phyloP scores from a whole-genome alignment of 2,329 filamentous ascomycete genomes.

The Diaporthe helianthi region DNA sequence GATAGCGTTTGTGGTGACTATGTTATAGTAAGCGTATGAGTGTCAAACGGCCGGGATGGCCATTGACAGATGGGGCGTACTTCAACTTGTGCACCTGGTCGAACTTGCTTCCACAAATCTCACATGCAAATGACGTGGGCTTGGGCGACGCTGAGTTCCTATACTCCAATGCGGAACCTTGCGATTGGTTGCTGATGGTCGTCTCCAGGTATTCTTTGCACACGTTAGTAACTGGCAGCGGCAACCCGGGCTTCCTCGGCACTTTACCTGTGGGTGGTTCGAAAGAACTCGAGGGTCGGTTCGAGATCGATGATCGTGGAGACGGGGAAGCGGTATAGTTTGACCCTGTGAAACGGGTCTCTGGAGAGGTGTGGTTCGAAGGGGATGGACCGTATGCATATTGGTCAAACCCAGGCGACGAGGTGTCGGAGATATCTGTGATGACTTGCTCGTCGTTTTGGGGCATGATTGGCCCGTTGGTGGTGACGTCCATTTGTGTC shows the following conservation, averaged over 20 bases:
- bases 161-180: slow-evolving; percentile 30
- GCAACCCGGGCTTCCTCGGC: slow-evolving; percentile 44
- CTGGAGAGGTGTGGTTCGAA: slow-evolving; percentile 54
- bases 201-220: slow-evolving; percentile 29
- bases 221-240: slow-evolving; percentile 23
- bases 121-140: slow-evolving; percentile 45
- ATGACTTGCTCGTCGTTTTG: slow-evolving; percentile 31
- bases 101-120: slow-evolving; percentile 55
- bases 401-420: slow-evolving; percentile 45
- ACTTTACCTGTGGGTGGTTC: slow-evolving; percentile 38
- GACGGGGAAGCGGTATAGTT: slow-evolving; percentile 38
- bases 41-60: neutral
- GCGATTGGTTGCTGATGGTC: slow-evolving; percentile 31
- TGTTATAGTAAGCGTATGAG: slow-evolving; percentile 36
- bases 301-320: slow-evolving; percentile 33
- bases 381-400: slow-evolving; percentile 49
- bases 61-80: slow-evolving; percentile 44
- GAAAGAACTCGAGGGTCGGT: slow-evolving; percentile 30
- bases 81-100: slow-evolving; percentile 68
- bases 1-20: slow-evolving; percentile 67
- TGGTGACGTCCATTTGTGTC: slow-evolving; percentile 33
- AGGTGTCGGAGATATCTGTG: slow-evolving; percentile 48
- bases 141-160: slow-evolving; percentile 40
- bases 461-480: slow-evolving; percentile 35
- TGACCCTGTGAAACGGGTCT: slow-evolving; percentile 50